Base-by-base conservation (phyloP, 2,329 filamentous ascomycete genomes). In the Canariomyces notabilis region DNA sequence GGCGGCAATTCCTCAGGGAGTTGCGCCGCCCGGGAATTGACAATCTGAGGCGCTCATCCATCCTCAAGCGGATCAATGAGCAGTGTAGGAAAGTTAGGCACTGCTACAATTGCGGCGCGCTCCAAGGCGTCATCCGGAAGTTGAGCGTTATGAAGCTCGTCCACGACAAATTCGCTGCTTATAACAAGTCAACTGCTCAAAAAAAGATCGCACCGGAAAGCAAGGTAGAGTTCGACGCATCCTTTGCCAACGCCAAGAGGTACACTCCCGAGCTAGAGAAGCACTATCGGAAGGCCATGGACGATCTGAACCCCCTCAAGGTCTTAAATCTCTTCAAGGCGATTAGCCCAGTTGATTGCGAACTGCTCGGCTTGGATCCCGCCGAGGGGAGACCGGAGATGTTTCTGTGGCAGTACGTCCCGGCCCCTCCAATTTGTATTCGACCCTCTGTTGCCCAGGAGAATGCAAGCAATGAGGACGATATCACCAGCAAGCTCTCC, bases 391-490 rank as follows among this genome's bases (percentile, higher is more conserved):
- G 90, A 15, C 93, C 93, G 0, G 93, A 98, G 64, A 95, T 95
- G 82, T 94, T 97, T 64, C 81, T 98, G 36, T 98, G 93, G 93
- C 90, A 95, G 62, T 95, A 89, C 60, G 77, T 98, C 29, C 93
- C 93, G 1, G 91, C 91, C 1, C 91, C 93, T 1, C 93, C 93
- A 0, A 87, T 97, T 5, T 94, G 89, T 57, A 95, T 98, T 59
- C 79, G 93, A 49, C 93, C 93, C 0, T 96, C 90, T 0, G 93
- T 98, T 15, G 85, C 85, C 22, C 93, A 97, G 65, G 93, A 97
- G 53, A 87, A 82, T 50, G 87, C 90, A 3, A 96, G 88, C 55
- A 98, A 88, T 16, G 93, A 98, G 65, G 93, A 98, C 61, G 93
- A 98, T 59, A 79, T 98, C 51, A 98, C 93, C 0, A 90, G 91